Conservation (phyloP, 2,329 filamentous ascomycete species). For the Pseudogymnoascus sp. region DNA sequence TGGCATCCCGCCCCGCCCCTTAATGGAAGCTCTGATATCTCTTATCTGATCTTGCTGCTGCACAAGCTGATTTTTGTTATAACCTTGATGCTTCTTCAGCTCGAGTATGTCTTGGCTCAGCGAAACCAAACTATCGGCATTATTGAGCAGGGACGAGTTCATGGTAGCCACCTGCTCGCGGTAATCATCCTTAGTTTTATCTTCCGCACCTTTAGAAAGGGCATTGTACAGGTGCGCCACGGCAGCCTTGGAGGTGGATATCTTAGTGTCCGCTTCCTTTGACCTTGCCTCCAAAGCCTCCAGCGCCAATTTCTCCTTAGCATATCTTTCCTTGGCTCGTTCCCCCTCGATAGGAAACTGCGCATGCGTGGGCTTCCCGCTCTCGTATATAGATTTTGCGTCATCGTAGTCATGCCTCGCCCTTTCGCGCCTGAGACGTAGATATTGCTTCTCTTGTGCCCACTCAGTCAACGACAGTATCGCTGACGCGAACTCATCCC, state of each 20-base stretch:
- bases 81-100: not conserved
- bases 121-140: not conserved
- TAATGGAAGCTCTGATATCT: not conserved
- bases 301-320: not conserved
- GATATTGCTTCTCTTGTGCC: not conserved
- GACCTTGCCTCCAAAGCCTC: not conserved
- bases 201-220: not conserved
- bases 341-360: conserved; percentile 3
- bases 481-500: not conserved
- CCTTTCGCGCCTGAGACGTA: not conserved
- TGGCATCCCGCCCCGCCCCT: not conserved
- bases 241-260: not conserved
- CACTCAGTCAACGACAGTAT: not conserved
- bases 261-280: not conserved
- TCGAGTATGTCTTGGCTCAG: not conserved
- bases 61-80: not conserved
- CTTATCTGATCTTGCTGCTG: not conserved
- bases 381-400: not conserved
- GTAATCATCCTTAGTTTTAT: not conserved
- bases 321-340: not conserved
- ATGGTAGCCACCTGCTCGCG: not conserved
- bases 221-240: not conserved
- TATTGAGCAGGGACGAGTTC: not conserved
- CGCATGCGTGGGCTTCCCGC: not conserved
- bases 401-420: not conserved